Evolutionary conservation across 2,329 filamentous ascomycete species (phyloP).

Genomic region (Claviceps citrina): DNA sequence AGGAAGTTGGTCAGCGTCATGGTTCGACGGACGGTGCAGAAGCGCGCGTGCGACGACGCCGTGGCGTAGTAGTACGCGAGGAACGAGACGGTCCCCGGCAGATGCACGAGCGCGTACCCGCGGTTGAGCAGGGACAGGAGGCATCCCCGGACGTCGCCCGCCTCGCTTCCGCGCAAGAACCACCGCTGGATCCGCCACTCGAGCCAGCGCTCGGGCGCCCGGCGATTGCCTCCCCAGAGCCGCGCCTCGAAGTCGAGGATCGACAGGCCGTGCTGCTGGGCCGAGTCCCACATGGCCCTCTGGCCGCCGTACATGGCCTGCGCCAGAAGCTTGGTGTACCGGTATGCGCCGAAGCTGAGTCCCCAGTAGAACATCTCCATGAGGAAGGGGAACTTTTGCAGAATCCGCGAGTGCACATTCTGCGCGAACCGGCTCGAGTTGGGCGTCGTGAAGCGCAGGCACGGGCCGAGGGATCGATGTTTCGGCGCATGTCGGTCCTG

Average conservation of each 20-base stretch:
- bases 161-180: constrained; percentile 39
- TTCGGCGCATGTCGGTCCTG: constrained; percentile 8
- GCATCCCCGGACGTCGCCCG: constrained; percentile 17
- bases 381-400: constrained; percentile 54
- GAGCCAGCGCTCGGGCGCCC: constrained; percentile 7
- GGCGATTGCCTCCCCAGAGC: constrained; percentile 5
- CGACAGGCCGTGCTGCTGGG: constrained; percentile 3
- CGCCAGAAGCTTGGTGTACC: constrained; percentile 7
- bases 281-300: constrained; percentile 24
- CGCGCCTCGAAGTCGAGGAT: constrained; percentile 7
- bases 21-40: constrained; percentile 35
- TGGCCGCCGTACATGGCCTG: constrained; percentile 7
- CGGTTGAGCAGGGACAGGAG: constrained; percentile 51
- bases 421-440: constrained; percentile 46
- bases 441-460: constrained; percentile 33
- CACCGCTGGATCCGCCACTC: constrained; percentile 35
- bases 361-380: constrained; percentile 64
- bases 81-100: constrained; percentile 55
- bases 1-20: constrained; percentile 41
- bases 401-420: constrained; percentile 45
- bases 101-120: constrained; percentile 58
- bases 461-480: constrained; percentile 7
- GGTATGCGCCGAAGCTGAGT: constrained; percentile 6
- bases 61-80: constrained; percentile 46
- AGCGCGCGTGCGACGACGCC: constrained; percentile 43